phyloP scores from a whole-genome alignment of 768 basidiomycete genomes.

The Podaxis carcinomalis region DNA sequence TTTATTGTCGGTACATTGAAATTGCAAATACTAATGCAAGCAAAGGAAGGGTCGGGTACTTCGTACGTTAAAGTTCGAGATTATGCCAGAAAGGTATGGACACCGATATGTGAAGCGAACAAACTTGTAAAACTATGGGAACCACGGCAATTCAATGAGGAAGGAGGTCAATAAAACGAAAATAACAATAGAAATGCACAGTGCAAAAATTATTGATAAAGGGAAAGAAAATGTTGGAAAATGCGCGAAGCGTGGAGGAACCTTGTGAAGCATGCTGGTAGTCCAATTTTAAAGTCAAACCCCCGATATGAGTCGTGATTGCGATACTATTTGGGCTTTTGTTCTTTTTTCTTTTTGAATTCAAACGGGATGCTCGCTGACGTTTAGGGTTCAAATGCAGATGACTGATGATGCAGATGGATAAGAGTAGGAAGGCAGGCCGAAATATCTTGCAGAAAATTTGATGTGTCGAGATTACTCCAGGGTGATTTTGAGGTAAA shows the following conservation, averaged over 20 bases:
- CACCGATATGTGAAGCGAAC: constrained; percentile 2
- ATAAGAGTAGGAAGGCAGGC: constrained; percentile 4
- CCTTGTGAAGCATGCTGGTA: constrained; percentile 9
- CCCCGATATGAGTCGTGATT: neutral
- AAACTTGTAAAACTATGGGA: constrained; percentile 3
- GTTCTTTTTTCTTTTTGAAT: neutral
- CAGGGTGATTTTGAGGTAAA: neutral
- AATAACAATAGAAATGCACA: constrained; percentile 11
- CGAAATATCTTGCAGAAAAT: constrained; percentile 12
- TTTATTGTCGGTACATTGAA: constrained; percentile 5
- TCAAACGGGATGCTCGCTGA: neutral
- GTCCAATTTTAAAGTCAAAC: neutral
- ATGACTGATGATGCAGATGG: constrained; percentile 12
- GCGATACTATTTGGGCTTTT: neutral
- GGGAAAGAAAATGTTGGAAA: constrained; percentile 10
- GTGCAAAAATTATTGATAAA: constrained; percentile 9
- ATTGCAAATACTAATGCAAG: constrained; percentile 11
- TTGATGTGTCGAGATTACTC: constrained; percentile 11
- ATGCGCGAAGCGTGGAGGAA: constrained; percentile 1
- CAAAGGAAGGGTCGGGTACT: neutral
- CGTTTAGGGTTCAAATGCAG: constrained; percentile 11
- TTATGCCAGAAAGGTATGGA: neutral
- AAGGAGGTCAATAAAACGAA: constrained; percentile 3
- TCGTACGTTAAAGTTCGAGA: neutral
- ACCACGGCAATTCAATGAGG: constrained; percentile 4